Conservation (phyloP, 306 rosid genomes). For the Cucumis sativus region Cucumber_9930_V3 NC_026659.2:25393501-25394000, state of each 20-base stretch:
- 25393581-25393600: conserved; percentile 84
- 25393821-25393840: background rate
- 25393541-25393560: conserved; percentile 98
- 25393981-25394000: background rate
- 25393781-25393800: conserved; percentile 56
- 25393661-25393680: conserved; percentile 80
- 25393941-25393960: background rate
- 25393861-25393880: background rate
- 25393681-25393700: conserved; percentile 58
- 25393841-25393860: background rate
- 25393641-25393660: conserved; percentile 92
- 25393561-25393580: conserved; percentile 76
- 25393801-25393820: conserved; percentile 2
- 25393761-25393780: conserved; percentile 52
- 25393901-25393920: background rate
- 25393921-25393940: background rate
- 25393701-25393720: conserved; percentile 52
- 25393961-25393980: background rate
- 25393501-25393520: conserved; percentile 92
- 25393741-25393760: conserved; percentile 83
- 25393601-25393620: conserved; percentile 74
- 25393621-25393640: conserved; percentile 93
- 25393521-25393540: conserved; percentile 78
- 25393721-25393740: conserved; percentile 83
- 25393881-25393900: background rate